Conservation (phyloP, 306 rosid species). For the Parietaria judaica region DNA sequence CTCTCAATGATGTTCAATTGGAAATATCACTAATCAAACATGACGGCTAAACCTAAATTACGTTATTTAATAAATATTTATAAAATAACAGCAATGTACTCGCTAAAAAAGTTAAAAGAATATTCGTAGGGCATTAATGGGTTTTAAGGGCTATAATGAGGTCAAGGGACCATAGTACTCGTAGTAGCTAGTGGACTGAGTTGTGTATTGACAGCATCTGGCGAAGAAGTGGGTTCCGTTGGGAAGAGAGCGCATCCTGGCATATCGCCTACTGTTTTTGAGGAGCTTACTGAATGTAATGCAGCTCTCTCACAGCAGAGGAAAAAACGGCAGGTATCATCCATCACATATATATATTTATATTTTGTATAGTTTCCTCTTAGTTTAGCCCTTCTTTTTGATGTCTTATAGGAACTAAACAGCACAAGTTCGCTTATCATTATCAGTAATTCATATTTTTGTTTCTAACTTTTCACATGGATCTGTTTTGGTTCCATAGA, state of each 20-base stretch:
- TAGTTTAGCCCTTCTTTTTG: background rate
- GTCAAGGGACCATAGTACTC: background rate
- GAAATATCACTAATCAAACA: too few relatives aligned
- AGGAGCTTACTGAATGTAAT: slow-evolving; percentile 85
- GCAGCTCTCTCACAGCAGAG: slow-evolving; percentile 82
- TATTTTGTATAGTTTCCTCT: slow-evolving; percentile 3
- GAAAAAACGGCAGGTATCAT: slow-evolving; percentile 73
- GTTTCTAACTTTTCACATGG: background rate
- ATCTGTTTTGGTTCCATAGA: slow-evolving; percentile 34
- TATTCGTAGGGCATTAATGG: too few relatives aligned
- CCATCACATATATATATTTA: slow-evolving; percentile 1
- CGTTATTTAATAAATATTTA: too few relatives aligned
- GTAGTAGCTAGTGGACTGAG: slow-evolving; percentile 7
- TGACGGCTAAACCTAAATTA: too few relatives aligned
- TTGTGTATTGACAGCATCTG: slow-evolving; percentile 37
- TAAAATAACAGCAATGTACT: too few relatives aligned
- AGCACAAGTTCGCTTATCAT: background rate
- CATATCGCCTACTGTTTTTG: slow-evolving; percentile 48
- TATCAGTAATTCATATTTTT: background rate
- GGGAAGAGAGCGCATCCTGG: slow-evolving; percentile 59
- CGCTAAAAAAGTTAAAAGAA: too few relatives aligned
- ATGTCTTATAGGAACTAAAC: background rate
- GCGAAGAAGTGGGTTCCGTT: slow-evolving; percentile 57
- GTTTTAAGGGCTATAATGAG: too few relatives aligned
- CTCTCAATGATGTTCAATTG: too few relatives aligned